Conservation (phyloP, 177 flowering plant genomes). For the Telopea speciosissima region DNA sequence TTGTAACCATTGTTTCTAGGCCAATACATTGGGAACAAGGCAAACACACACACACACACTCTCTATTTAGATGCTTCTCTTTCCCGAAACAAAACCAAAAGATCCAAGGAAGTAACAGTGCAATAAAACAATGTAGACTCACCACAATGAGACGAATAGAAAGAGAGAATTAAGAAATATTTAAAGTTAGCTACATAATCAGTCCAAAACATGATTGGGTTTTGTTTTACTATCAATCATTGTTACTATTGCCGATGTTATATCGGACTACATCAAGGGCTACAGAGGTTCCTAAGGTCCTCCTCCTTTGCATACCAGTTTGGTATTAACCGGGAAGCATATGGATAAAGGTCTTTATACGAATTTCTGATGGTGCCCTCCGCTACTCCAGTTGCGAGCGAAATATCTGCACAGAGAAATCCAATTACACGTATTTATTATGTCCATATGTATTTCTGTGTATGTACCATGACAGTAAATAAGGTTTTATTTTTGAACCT, state of each 20-base stretch:
- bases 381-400: conserved; percentile 67
- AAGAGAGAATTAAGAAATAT: not conserved
- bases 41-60: no score
- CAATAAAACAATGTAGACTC: not conserved
- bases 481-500: conserved; percentile 29
- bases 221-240: not conserved
- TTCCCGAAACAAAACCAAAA: no score
- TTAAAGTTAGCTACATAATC: no score
- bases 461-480: not conserved
- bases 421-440: not conserved
- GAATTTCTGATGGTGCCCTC: conserved; percentile 65
- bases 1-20: no score
- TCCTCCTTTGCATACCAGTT: conserved; percentile 54
- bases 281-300: conserved; percentile 51
- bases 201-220: not conserved
- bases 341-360: conserved; percentile 60
- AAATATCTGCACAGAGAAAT: conserved; percentile 38
- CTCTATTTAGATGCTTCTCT: no score
- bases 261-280: conserved; percentile 23
- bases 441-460: not conserved
- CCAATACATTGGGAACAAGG: no score
- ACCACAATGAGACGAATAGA: not conserved
- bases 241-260: not conserved
- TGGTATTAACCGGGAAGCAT: conserved; percentile 55
- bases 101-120: no score